Evolutionary conservation across 495 filamentous ascomycete genomes (phyloP), one percentile per base, ranked within the genome.

Genomic region (Lichenothelia convexa): DNA sequence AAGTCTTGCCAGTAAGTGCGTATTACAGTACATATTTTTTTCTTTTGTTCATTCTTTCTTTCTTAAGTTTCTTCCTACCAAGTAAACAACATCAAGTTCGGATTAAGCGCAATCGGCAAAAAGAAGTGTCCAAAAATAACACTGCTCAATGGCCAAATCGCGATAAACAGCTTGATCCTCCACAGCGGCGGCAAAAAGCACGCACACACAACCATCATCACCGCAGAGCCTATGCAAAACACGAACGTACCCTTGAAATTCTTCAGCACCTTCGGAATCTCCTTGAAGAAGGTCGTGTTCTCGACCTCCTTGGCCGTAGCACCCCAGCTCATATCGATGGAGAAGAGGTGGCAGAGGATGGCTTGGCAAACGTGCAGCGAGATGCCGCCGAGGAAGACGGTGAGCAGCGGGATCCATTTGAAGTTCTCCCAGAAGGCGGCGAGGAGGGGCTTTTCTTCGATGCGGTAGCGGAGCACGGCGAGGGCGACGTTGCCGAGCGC

Each of bases 31-130:
- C n/a, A n/a, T n/a, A n/a, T n/a, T n/a, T n/a, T n/a, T n/a, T n/a
- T n/a, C n/a, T n/a, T n/a, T n/a, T n/a, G n/a, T n/a, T n/a, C n/a
- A n/a, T n/a, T n/a, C n/a, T n/a, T n/a, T n/a, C n/a, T 32, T 35
- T 13, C n/a, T n/a, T n/a, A n/a, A n/a, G n/a, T n/a, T n/a, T 12
- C 11, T 20, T 18, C 35, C 29, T 58, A 75, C 65, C 65, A 78
- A 17, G 70, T 73, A 47, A 76, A 76, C 46, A 70, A 60, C 73
- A 78, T 77, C 50, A 78, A 48, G 18, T 66, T 65, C 11, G 73
- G 73, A 35, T 78, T 78, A 27, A 78, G 50, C 34, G 58, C 62
- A 32, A 78, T 62, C 3, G 72, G 73, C 27, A 77, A 45, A 24
- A 73, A 46, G 48, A 73, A 67, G 45, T 78, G 73, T 12, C 55